Conservation (phyloP, 805 yeast species). For the Debaryomyces hansenii region DNA sequence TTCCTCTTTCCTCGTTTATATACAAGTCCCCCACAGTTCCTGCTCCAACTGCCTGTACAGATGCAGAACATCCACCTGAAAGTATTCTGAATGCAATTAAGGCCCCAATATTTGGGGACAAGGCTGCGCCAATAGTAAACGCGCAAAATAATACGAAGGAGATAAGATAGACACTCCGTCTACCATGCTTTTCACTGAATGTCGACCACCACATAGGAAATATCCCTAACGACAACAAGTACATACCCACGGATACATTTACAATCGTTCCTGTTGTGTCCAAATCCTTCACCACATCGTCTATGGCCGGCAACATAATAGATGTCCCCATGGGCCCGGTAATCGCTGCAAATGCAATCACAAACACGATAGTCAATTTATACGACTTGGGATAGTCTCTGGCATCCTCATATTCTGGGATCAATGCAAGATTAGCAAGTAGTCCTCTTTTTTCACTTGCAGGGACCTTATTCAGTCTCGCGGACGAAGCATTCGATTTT, state of each 20-base stretch:
- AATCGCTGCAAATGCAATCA: conserved; percentile 72
- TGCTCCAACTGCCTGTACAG: conserved; percentile 88
- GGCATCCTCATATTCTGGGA: conserved; percentile 77
- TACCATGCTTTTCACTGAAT: conserved; percentile 70
- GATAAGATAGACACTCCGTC: conserved; percentile 69
- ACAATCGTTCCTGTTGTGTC: conserved; percentile 60
- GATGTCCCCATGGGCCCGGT: conserved; percentile 91
- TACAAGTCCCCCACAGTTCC: conserved; percentile 81
- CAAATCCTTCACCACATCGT: conserved; percentile 53
- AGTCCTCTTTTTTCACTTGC: conserved; percentile 57
- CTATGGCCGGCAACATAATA: conserved; percentile 76
- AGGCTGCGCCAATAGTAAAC: conserved; percentile 72
- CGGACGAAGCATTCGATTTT: conserved; percentile 2
- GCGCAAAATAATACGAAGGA: conserved; percentile 64
- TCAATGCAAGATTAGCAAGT: conserved; percentile 46
- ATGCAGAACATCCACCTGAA: conserved; percentile 79
- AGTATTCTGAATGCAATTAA: conserved; percentile 70
- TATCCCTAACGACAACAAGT: conserved; percentile 69
- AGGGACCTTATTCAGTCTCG: conserved; percentile 16
- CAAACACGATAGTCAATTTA: conserved; percentile 56
- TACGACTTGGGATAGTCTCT: conserved; percentile 52
- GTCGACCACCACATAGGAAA: conserved; percentile 91
- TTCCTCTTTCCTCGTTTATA: conserved; percentile 66
- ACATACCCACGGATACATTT: conserved; percentile 79
- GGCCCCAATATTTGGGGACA: conserved; percentile 58